phyloP scores from a whole-genome alignment of 176 grass and related monocot genomes.

The barley (Hordeum vulgare) region MorexV3_pseudomolecules_assembly NC_058523.1:220819659-220820158 shows the following conservation, averaged over 20 bases:
- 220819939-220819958: background rate
- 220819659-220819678: conserved; percentile 47
- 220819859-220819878: conserved; percentile 68
- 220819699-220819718: background rate
- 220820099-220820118: conserved; percentile 80
- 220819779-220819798: conserved; percentile 88
- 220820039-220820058: conserved; percentile 86
- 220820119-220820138: conserved; percentile 47
- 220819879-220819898: conserved; percentile 78
- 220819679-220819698: background rate
- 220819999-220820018: conserved; percentile 15
- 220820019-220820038: conserved; percentile 76
- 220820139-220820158: background rate
- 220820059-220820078: conserved; percentile 84
- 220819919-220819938: background rate
- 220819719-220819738: background rate
- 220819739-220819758: conserved; percentile 52
- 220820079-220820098: conserved; percentile 85
- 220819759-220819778: conserved; percentile 80
- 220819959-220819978: no score
- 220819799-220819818: conserved; percentile 66
- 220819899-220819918: background rate
- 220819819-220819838: conserved; percentile 97
- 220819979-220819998: background rate
- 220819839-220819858: conserved; percentile 81